Evolutionary conservation across 768 basidiomycete genomes (phyloP).

Genomic region (Dentipellis fragilis): DNA sequence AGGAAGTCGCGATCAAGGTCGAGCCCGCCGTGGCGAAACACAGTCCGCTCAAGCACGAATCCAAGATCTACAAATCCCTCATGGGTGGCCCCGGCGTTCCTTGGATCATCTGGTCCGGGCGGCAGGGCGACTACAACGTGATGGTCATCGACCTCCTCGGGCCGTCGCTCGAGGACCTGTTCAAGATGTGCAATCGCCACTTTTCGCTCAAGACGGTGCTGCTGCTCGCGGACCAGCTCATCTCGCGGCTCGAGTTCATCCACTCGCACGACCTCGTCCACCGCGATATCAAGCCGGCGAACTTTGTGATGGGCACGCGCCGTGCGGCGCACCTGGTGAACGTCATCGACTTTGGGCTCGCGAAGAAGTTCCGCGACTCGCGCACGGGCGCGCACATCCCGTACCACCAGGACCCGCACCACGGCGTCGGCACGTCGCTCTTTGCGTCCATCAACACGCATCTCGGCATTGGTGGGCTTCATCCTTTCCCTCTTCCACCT

Average conservation of each 20-base stretch:
- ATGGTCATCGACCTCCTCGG: constrained; percentile 97
- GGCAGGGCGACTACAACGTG: constrained; percentile 91
- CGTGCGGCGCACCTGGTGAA: constrained; percentile 69
- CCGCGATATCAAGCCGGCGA: constrained; percentile 97
- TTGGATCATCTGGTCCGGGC: constrained; percentile 88
- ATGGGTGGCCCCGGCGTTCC: constrained; percentile 86
- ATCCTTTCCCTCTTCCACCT: not conserved
- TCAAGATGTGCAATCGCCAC: constrained; percentile 83
- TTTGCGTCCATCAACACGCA: constrained; percentile 72
- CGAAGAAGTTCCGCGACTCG: constrained; percentile 66
- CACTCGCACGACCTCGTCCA: constrained; percentile 93
- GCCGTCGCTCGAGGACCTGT: constrained; percentile 78
- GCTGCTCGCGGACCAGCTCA: constrained; percentile 87
- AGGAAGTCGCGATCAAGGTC: constrained; percentile 77
- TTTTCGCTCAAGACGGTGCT: constrained; percentile 94
- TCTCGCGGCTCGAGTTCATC: constrained; percentile 93
- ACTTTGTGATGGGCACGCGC: constrained; percentile 92
- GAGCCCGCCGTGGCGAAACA: constrained; percentile 49
- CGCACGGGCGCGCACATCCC: constrained; percentile 58
- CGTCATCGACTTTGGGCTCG: constrained; percentile 84
- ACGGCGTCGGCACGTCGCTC: constrained; percentile 70
- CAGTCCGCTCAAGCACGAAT: constrained; percentile 78
- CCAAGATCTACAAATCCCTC: constrained; percentile 85
- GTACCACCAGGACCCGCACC: constrained; percentile 63
- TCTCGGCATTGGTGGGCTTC: constrained; percentile 67